Evolutionary conservation across 2,329 filamentous ascomycete genomes (phyloP).

Genomic region (Xylariaceae sp.): DNA sequence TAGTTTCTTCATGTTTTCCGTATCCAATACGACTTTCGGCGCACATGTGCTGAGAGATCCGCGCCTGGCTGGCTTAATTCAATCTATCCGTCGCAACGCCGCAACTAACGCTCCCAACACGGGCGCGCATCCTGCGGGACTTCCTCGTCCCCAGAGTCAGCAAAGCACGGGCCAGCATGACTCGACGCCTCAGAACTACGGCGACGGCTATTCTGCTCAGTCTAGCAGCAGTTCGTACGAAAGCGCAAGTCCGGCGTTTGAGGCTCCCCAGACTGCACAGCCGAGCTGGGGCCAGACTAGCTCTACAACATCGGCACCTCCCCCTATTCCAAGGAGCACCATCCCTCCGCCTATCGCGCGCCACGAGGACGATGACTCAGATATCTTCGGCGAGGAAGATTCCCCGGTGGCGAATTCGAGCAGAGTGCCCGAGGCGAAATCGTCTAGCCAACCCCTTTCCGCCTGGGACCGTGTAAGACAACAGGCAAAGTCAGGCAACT

Average conservation of each 20-base stretch:
- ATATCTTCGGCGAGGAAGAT: constrained; percentile 34
- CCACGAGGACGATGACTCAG: constrained; percentile 17
- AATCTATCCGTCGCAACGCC: constrained; percentile 19
- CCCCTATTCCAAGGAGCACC: neutral
- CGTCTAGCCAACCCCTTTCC: constrained; percentile 29
- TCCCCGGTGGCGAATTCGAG: constrained; percentile 39
- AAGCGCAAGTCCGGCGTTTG: neutral
- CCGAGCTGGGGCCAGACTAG: constrained; percentile 12
- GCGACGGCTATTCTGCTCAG: constrained; percentile 1
- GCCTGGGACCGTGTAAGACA: constrained; percentile 44
- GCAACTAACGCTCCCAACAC: constrained; percentile 13
- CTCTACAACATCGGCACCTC: constrained; percentile 2
- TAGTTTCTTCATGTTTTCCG: constrained; percentile 30
- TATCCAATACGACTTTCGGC: constrained; percentile 24
- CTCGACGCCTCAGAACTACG: constrained; percentile 2
- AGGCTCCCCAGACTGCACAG: constrained; percentile 2
- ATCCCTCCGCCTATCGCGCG: neutral
- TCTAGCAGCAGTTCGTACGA: neutral
- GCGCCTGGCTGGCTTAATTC: constrained; percentile 23
- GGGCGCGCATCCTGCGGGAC: neutral
- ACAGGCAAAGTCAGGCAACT: constrained; percentile 26
- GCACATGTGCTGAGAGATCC: constrained; percentile 28
- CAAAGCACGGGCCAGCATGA: neutral
- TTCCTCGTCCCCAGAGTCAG: neutral
- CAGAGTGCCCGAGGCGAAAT: constrained; percentile 20